Percentiles rank a stretch among this genome's conserved stretches.
phyloP scores from a whole-genome alignment of 495 filamentous ascomycete genomes.

The Daldinia concentrica region DNA sequence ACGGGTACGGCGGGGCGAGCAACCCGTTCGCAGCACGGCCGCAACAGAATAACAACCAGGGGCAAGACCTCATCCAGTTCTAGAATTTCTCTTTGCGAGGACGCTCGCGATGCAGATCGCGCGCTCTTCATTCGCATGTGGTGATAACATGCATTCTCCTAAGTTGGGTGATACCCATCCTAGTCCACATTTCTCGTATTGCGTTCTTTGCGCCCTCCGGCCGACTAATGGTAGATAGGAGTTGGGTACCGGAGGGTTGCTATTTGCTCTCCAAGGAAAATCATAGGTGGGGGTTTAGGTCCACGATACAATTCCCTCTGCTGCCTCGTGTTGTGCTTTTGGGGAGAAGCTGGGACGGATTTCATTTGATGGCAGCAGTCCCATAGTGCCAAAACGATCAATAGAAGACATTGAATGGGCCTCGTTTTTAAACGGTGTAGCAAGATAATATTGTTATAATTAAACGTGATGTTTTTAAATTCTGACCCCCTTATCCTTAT shows the following conservation, averaged over 20 bases:
- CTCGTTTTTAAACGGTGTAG: not conserved
- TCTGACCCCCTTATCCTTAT: not conserved
- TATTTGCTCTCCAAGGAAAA: slow-evolving; percentile 29
- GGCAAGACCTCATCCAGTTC: slow-evolving; percentile 91
- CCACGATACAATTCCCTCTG: slow-evolving; percentile 6
- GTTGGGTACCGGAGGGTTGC: slow-evolving; percentile 11
- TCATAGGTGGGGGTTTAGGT: slow-evolving; percentile 8
- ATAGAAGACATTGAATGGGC: slow-evolving; percentile 24
- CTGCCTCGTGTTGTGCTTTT: slow-evolving; percentile 22
- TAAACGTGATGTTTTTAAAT: slow-evolving; percentile 2
- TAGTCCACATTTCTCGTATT: slow-evolving; percentile 19
- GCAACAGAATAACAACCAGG: slow-evolving; percentile 69
- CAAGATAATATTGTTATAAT: slow-evolving; percentile 3
- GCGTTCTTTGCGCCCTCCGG: slow-evolving; percentile 12
- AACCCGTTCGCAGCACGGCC: slow-evolving; percentile 78
- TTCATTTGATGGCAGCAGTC: slow-evolving; percentile 28
- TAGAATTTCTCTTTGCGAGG: slow-evolving; percentile 52
- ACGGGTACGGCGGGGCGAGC: slow-evolving; percentile 61
- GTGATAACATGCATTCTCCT: slow-evolving; percentile 27
- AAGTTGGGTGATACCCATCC: slow-evolving; percentile 34
- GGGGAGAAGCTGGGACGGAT: slow-evolving; percentile 8
- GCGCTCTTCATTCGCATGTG: slow-evolving; percentile 17
- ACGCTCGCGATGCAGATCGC: slow-evolving; percentile 21
- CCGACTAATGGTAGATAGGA: slow-evolving; percentile 26
- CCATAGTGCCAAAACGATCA: slow-evolving; percentile 30